Evolutionary conservation across 495 filamentous ascomycete genomes (phyloP), one percentile per base, ranked within the genome.

Genomic region (Penicillium simplicissimum): DNA sequence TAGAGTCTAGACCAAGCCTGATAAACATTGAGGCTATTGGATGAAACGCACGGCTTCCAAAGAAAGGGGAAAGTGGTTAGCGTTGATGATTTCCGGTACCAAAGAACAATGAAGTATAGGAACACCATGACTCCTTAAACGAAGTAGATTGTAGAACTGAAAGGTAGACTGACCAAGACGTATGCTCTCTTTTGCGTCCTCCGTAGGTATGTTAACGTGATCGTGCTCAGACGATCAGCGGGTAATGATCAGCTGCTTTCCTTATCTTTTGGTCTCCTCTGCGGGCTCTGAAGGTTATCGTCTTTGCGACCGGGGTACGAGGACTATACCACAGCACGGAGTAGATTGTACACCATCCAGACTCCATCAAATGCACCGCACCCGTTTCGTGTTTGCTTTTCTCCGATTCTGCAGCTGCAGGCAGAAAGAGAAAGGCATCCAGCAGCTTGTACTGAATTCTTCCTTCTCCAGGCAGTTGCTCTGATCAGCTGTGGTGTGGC

Each of bases 401-500:
- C 51, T 53, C 51, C 19, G 42, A 45, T 45, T 42, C 11, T 19
- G 34, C 34, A 36, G 45, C 15, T 49, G 45, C 45, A 49, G 45
- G 33, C 15, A 53, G 33, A 35, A 53, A 36, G 35, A 53, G n/a
- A 42, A 55, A 43, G 25, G 11, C 23, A 31, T 51, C 47, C 23
- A 33, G 15, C 23, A 33, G 15, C 28, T 4, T 52, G 17, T 11
- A 52, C 42, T 19, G 42, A 6, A 23, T 8, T 45, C 3, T 33
- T 52, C 23, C 34, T 36, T 45, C 38, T 34, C 36, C n/a, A 40
- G 31, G n/a, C 55, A 19, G 15, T 45, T 35, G 42, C 38, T 38
- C 33, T 35, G 61, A 67, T 67, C 65, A 61, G 47, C 61, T 58
- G 54, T 51, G 28, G 51, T 54, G 62, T 53, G 63, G 65, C 65